Evolutionary conservation across 768 basidiomycete species (phyloP), one percentile per base, ranked within the genome.

Genomic region (Fistulinella prunicolor): DNA sequence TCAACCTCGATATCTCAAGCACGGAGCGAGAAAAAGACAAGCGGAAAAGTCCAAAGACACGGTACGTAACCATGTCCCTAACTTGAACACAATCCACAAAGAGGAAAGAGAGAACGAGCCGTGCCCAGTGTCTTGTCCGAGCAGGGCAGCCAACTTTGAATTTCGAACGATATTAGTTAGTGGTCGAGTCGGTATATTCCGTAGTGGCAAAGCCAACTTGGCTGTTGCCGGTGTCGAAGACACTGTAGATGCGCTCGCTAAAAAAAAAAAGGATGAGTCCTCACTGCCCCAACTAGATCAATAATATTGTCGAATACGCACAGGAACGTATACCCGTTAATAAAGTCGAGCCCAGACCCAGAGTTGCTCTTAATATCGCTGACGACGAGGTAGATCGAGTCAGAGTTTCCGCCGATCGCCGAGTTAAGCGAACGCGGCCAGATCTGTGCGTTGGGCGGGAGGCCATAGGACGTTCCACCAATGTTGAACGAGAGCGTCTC

Each of bases 181-280:
- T 17, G 20, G 21, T 13, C 4, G 44, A 21, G 16, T 43, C 22
- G 14, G 75, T 77, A 54, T 70, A 66, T 1, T 45, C 13, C 1
- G 72, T 74, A 30, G 50, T 65, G 4, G 74, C 75, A 23, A 77
- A 60, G 16, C 74, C 75, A 21, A 76, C 58, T 4, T 54, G 67
- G 22, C 46, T 53, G 56, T 73, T 74, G 12, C 51, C 56, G 24
- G 69, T 66, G 49, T 75, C 73, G 54, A 58, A 76, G 24, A 75
- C 67, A 47, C 64, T 63, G 50, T 74, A 75, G 62, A 64, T 74
- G 23, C 74, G 68, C 57, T 76, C 68, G 8, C 61, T 63, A 26
- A 20, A 35, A 45, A 17, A 28, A 19, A 13, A 12, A 12, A 12
- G 28, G 28, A 28, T 6, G 12, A 12, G 28, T 28, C 7, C 12